Evolutionary conservation across 2,329 filamentous ascomycete species (phyloP).

Genomic region (Trichophyton mentagrophytes): DNA sequence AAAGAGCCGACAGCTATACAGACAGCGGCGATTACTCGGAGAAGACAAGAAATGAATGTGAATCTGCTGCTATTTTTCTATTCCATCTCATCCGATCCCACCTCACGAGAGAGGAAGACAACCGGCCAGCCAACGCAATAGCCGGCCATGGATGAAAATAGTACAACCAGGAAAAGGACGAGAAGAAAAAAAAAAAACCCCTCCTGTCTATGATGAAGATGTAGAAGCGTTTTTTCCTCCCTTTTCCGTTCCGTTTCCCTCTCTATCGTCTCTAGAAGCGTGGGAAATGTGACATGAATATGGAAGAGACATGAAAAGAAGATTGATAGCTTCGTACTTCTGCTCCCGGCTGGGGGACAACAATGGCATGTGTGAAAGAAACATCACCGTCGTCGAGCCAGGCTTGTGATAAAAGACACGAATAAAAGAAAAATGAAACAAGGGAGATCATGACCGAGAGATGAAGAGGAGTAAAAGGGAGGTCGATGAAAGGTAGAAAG

Average conservation of each 20-base stretch:
- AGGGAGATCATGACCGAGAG: not conserved
- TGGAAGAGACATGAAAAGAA: not conserved
- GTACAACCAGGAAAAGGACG: not conserved
- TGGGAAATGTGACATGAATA: not conserved
- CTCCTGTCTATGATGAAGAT: not conserved
- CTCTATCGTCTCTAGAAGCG: not conserved
- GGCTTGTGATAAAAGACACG: not conserved
- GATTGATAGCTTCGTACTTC: not conserved
- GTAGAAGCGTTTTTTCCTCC: not conserved
- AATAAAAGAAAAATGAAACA: not conserved
- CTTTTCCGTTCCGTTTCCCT: not conserved
- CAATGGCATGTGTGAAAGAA: not conserved
- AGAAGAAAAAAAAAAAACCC: not conserved
- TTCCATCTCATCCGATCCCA: not conserved
- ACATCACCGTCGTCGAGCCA: not conserved
- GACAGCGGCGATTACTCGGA: not conserved
- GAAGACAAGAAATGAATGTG: not conserved
- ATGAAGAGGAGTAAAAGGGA: not conserved
- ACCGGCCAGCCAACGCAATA: not conserved
- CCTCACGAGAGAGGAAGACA: constrained; percentile 24
- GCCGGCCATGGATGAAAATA: not conserved
- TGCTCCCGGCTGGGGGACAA: not conserved
- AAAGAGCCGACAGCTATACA: not conserved
- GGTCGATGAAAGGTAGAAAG: not conserved
- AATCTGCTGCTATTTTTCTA: constrained; percentile 7